These are phyloP conservation scores for Lecanosticta acicola DNA, from an alignment of 2,329 filamentous ascomycete species.

Conservation along the genomic window DNA sequence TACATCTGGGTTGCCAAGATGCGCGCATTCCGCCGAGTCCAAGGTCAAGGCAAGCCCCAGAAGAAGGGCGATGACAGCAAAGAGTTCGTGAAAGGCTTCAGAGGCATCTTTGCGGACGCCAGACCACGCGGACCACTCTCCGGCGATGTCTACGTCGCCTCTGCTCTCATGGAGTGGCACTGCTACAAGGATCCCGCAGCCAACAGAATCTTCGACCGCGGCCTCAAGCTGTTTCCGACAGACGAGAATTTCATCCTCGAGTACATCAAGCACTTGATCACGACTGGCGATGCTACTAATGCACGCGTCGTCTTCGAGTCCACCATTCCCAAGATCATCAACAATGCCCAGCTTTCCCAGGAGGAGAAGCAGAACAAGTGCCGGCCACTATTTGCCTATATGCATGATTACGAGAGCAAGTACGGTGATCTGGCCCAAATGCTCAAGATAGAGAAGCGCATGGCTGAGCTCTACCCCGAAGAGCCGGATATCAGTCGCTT, in stretches of 20 bases:
- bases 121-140: constrained; percentile 80
- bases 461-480: constrained; percentile 88
- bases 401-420: constrained; percentile 91
- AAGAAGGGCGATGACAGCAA: constrained; percentile 35
- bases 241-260: constrained; percentile 91
- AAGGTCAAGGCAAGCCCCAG: constrained; percentile 63
- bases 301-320: constrained; percentile 95
- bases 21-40: constrained; percentile 86
- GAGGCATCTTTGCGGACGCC: constrained; percentile 84
- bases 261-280: constrained; percentile 90
- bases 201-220: constrained; percentile 92
- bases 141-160: constrained; percentile 90
- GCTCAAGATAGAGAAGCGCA: constrained; percentile 81
- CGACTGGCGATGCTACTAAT: constrained; percentile 83
- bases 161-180: constrained; percentile 87
- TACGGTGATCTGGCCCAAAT: constrained; percentile 92
- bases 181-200: constrained; percentile 93
- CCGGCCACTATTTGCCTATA: constrained; percentile 81
- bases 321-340: constrained; percentile 67
- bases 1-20: constrained; percentile 94
- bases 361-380: constrained; percentile 50
- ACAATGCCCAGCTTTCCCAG: constrained; percentile 59
- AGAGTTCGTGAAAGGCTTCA: constrained; percentile 53
- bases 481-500: constrained; percentile 75
- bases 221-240: constrained; percentile 85